Conservation (phyloP, 345 rosid genomes). For the Odontarrhena argentea region DNA sequence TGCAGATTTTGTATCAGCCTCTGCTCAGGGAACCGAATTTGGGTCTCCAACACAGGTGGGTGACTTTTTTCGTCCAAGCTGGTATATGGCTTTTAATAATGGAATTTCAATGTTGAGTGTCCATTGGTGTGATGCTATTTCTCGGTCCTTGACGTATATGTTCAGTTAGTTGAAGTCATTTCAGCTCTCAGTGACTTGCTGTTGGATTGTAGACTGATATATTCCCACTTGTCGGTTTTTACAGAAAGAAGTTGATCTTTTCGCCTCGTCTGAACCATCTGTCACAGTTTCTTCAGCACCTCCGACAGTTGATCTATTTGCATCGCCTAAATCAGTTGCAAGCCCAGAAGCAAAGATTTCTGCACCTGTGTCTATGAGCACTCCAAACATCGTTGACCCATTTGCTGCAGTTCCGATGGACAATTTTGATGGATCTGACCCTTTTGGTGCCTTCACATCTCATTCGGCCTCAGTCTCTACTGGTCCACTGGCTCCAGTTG, state of each 20-base stretch:
- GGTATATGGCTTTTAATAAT: neutral
- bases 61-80: constrained; percentile 23
- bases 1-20: constrained; percentile 90
- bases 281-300: constrained; percentile 49
- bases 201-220: constrained; percentile 25
- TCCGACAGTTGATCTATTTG: constrained; percentile 66
- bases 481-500: constrained; percentile 46
- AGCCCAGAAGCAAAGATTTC: constrained; percentile 54
- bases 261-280: constrained; percentile 42
- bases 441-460: constrained; percentile 77
- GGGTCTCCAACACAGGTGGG: constrained; percentile 60
- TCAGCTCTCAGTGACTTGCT: constrained; percentile 9
- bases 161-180: neutral
- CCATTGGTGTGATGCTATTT: constrained; percentile 23
- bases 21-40: constrained; percentile 50
- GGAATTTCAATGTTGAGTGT: neutral
- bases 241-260: constrained; percentile 46
- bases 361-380: constrained; percentile 42
- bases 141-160: neutral
- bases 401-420: constrained; percentile 82
- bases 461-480: constrained; percentile 51
- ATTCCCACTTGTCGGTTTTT: constrained; percentile 23
- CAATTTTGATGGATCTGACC: constrained; percentile 82
- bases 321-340: constrained; percentile 54
- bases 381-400: constrained; percentile 62